Percentiles rank a stretch among this genome's conserved stretches.
phyloP scores from a whole-genome alignment of 169 alveolate genomes.

The Eimeria necatrix region DNA sequence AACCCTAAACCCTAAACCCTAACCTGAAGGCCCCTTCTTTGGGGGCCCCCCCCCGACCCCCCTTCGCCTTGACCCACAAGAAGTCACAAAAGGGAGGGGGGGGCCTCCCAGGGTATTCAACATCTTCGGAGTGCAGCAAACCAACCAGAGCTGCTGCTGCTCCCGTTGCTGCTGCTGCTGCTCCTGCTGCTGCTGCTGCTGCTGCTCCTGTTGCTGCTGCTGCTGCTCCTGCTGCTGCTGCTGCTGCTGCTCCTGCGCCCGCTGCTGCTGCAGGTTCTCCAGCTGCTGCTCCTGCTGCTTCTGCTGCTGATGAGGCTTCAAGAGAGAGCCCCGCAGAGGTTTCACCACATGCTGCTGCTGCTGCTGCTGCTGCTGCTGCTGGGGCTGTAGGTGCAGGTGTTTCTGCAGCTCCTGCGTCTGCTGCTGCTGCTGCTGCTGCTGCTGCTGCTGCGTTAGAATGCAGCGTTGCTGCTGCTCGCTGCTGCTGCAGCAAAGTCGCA shows the following conservation, averaged over 20 bases:
- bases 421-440: no score
- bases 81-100: slow-evolving; percentile 77
- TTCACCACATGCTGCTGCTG: slow-evolving; percentile 4
- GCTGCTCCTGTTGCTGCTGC: not conserved
- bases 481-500: no score
- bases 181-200: not conserved
- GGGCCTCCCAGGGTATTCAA: slow-evolving; percentile 61
- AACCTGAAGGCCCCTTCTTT: slow-evolving; percentile 63
- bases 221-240: not conserved
- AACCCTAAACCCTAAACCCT: slow-evolving; percentile 43
- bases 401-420: not conserved
- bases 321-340: no score
- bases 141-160: not conserved
- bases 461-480: not conserved
- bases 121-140: slow-evolving; percentile 21
- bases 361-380: not conserved
- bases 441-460: no score
- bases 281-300: slow-evolving; percentile 8
- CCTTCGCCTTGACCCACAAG: slow-evolving; percentile 77
- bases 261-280: slow-evolving; percentile 5
- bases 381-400: not conserved
- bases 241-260: not conserved
- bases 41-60: slow-evolving; percentile 81
- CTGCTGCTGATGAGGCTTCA: not conserved
- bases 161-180: not conserved